Base-by-base conservation (phyloP, 352 stramenopile species). In the Aphanomyces stellatus region DNA sequence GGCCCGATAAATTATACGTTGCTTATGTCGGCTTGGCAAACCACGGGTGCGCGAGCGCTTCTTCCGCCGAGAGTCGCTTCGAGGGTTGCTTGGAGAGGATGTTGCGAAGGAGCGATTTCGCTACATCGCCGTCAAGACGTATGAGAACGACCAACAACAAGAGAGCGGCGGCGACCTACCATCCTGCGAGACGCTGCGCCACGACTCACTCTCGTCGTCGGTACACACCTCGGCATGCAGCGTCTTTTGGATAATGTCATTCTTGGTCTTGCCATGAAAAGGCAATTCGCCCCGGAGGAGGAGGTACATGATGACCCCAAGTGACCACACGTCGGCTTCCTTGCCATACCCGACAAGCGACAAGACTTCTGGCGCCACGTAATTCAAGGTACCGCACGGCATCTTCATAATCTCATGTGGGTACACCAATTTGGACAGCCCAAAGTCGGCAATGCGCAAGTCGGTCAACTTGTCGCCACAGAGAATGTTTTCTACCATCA, bases 281-380 rank as follows among this genome's bases (percentile, higher is more conserved):
- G 93, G 93, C 53, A 97, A 78, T 13, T 91, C 76, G 4, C 90
- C 90, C 27, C 88, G 79, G 34, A 97, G 71, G 17, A 98, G 69
- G 28, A 98, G 70, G 69, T 91, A 98, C 81, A 98, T 88, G 62
- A 98, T 97, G 15, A 97, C 91, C 19, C 92, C 91, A 13, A 98
- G 71, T 5, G 81, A 95, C 91, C 91, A 98, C 19, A 97, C 91
- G 72, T 98, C 91, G 0, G 91, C 90, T 65, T 96, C 86, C 27
- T 86, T 82, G 22, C 87, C 86, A 71, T 97, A 97, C 3, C 90
- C 91, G 5, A 90, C 78, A 24, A 90, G 77, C 7, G 85, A 85
- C 13, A 97, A 77, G 24, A 97, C 90, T 71, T 98, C 90, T 3
- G 93, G 93, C 1, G 93, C 93, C n/a, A 97, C 88, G 62, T 98